Conservation (phyloP, 2,329 filamentous ascomycete genomes). For the Penicillium janthinellum region DNA sequence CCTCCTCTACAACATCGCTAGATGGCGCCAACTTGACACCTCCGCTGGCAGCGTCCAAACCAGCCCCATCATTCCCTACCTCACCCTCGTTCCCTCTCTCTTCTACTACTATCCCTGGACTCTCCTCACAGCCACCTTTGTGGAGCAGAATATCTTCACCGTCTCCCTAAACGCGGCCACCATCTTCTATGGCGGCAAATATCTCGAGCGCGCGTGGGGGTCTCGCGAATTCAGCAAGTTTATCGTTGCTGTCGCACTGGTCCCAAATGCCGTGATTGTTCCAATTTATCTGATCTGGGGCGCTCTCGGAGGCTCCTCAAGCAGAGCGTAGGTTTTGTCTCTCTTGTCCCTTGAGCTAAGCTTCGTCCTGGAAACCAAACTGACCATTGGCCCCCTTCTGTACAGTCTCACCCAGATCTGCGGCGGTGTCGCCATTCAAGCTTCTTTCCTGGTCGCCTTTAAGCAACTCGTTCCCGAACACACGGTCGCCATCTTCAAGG, state of each 20-base stretch:
- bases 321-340: constrained; percentile 37
- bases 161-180: constrained; percentile 75
- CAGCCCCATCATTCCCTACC: constrained; percentile 74
- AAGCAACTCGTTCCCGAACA: constrained; percentile 97
- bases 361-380: constrained; percentile 4
- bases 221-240: constrained; percentile 91
- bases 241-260: constrained; percentile 71
- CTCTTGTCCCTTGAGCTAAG: neutral
- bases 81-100: constrained; percentile 80
- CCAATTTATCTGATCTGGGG: constrained; percentile 73
- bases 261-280: constrained; percentile 79
- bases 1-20: constrained; percentile 69
- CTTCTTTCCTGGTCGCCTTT: constrained; percentile 92
- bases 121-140: constrained; percentile 78
- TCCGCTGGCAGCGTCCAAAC: constrained; percentile 42
- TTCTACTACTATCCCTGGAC: constrained; percentile 94
- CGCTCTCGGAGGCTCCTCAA: constrained; percentile 56
- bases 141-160: constrained; percentile 92
- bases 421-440: constrained; percentile 85
- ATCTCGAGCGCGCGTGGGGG: constrained; percentile 94
- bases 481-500: constrained; percentile 90
- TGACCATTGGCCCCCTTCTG: constrained; percentile 23
- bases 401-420: constrained; percentile 76
- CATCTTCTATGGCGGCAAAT: constrained; percentile 88
- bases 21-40: constrained; percentile 69